These are phyloP conservation scores for Neocallimastix lanati DNA, from an alignment of 192 early-diverging fungal genomes.

Conservation along the genomic window DNA sequence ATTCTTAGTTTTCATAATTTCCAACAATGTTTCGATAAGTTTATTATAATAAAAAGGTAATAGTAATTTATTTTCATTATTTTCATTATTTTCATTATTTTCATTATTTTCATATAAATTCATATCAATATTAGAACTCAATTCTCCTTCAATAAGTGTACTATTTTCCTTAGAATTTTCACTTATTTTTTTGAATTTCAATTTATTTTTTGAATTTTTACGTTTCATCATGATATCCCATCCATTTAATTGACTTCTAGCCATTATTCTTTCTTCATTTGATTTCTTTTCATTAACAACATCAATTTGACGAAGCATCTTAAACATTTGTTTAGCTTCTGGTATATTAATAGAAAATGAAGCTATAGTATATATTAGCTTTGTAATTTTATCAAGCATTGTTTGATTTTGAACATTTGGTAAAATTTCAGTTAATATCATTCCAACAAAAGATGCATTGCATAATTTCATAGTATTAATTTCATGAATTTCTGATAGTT, in stretches of 20 bases:
- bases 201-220: background rate
- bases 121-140: background rate
- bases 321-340: background rate
- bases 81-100: background rate
- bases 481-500: background rate
- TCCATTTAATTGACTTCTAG: background rate
- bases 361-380: background rate
- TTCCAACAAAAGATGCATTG: background rate
- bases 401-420: background rate
- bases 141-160: too few relatives aligned
- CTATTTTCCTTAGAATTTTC: too few relatives aligned
- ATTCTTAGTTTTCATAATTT: background rate
- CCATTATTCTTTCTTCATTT: background rate
- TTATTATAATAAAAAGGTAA: background rate
- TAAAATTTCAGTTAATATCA: background rate
- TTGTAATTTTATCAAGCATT: background rate
- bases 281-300: background rate
- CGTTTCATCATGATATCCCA: background rate
- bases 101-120: background rate
- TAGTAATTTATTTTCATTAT: background rate
- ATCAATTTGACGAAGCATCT: background rate
- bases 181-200: background rate
- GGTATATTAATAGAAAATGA: background rate
- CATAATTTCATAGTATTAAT: background rate
- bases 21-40: background rate